These are phyloP conservation scores for Colletotrichum sansevieriae DNA, from an alignment of 2,329 filamentous ascomycete genomes.

Conservation along the genomic window DNA sequence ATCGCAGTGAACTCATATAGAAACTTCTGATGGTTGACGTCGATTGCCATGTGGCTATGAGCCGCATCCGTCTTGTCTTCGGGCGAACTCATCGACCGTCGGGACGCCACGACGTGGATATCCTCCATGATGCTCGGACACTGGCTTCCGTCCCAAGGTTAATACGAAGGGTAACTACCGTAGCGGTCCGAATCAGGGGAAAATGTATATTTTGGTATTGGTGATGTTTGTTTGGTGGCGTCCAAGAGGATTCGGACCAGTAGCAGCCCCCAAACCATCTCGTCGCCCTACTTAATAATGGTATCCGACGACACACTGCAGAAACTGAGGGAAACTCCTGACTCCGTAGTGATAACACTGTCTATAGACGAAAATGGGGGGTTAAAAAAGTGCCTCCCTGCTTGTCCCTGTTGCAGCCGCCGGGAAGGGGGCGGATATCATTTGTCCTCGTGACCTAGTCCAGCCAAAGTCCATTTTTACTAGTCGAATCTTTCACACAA, in stretches of 20 bases:
- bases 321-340: conserved; percentile 29
- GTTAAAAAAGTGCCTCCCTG: conserved; percentile 31
- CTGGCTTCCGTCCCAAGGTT: neutral
- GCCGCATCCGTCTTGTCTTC: conserved; percentile 20
- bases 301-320: conserved; percentile 19
- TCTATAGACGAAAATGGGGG: conserved; percentile 33
- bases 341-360: conserved; percentile 35
- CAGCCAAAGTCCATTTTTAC: conserved; percentile 37
- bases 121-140: neutral
- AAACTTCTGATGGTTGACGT: conserved; percentile 9
- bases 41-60: conserved; percentile 15
- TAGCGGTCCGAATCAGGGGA: neutral
- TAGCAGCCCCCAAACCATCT: neutral
- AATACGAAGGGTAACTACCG: neutral
- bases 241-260: neutral
- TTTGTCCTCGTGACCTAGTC: conserved; percentile 38
- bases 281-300: conserved; percentile 4
- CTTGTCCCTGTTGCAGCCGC: conserved; percentile 33
- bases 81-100: neutral
- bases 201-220: conserved; percentile 2
- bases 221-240: conserved; percentile 12
- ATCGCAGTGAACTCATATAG: conserved; percentile 4
- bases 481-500: conserved; percentile 20
- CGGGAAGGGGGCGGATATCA: conserved; percentile 38
- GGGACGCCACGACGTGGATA: neutral